phyloP scores from a whole-genome alignment of 1,139 yeast species.

The Sugiyamaella neomexicana region DNA sequence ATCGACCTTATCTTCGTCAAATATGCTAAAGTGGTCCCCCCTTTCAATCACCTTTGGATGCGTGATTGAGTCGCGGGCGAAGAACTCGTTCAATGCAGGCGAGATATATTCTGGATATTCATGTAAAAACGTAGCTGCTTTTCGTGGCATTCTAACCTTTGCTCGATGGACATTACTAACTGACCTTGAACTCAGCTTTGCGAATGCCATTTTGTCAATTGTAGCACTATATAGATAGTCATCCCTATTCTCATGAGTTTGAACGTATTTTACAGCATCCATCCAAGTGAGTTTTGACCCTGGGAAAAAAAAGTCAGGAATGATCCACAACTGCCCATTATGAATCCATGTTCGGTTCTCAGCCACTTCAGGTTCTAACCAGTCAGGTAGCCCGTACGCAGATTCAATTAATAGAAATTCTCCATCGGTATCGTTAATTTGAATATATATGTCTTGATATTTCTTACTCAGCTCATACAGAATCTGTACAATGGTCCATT shows the following conservation, averaged over 20 bases:
- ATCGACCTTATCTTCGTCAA: constrained; percentile 28
- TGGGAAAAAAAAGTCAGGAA: constrained; percentile 25
- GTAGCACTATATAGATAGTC: not conserved
- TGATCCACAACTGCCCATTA: constrained; percentile 30
- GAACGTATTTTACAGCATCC: constrained; percentile 8
- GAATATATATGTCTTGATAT: constrained; percentile 44
- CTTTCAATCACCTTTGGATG: not conserved
- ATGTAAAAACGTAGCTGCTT: constrained; percentile 27
- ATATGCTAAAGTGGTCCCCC: constrained; percentile 1
- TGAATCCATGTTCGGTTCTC: constrained; percentile 43
- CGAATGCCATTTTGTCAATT: constrained; percentile 2
- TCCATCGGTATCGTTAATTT: constrained; percentile 54
- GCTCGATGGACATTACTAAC: constrained; percentile 24
- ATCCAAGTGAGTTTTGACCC: constrained; percentile 10
- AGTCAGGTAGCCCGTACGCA: constrained; percentile 47
- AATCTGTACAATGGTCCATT: constrained; percentile 48
- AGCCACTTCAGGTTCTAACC: constrained; percentile 47
- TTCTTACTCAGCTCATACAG: constrained; percentile 44
- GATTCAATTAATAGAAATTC: constrained; percentile 57
- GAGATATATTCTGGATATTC: constrained; percentile 25
- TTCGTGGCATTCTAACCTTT: constrained; percentile 23
- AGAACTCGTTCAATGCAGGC: constrained; percentile 21
- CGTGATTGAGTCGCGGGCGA: constrained; percentile 6
- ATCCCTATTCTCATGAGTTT: not conserved
- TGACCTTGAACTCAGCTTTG: not conserved